Conservation (phyloP, 2,329 filamentous ascomycete species). For the Karstenula rhodostoma region DNA sequence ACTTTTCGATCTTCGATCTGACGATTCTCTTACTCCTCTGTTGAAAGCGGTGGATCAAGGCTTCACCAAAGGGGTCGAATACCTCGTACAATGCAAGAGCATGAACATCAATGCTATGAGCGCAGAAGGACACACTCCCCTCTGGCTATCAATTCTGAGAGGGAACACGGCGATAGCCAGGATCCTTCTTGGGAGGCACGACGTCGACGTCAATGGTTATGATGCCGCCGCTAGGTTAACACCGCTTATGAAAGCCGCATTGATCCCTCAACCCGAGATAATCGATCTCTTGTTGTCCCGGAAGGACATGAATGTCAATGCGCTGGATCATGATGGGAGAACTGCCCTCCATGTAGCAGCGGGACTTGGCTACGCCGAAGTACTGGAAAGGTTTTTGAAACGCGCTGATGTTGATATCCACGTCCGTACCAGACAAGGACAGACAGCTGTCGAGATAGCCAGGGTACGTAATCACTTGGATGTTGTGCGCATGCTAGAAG, state of each 20-base stretch:
- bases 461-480: not conserved
- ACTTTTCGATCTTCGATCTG: not conserved
- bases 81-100: not conserved
- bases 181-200: not conserved
- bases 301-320: not conserved
- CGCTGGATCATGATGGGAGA: rapidly evolving
- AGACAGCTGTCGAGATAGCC: not conserved
- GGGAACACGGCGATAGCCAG: not conserved
- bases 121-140: not conserved
- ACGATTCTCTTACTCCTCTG: not conserved
- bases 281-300: not conserved
- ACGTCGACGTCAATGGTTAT: not conserved
- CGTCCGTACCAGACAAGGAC: not conserved
- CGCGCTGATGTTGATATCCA: not conserved
- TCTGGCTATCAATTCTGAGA: not conserved
- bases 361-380: not conserved
- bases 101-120: not conserved
- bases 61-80: not conserved
- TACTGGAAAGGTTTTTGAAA: not conserved
- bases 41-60: not conserved
- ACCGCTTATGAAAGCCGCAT: not conserved
- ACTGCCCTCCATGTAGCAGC: not conserved
- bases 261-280: not conserved
- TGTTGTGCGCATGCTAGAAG: not conserved
- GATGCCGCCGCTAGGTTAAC: not conserved